Percentiles rank a stretch among this genome's conserved stretches.
These are phyloP conservation scores for Pisolithus tinctorius DNA, from an alignment of 768 basidiomycete species.

Conservation along the genomic window DNA sequence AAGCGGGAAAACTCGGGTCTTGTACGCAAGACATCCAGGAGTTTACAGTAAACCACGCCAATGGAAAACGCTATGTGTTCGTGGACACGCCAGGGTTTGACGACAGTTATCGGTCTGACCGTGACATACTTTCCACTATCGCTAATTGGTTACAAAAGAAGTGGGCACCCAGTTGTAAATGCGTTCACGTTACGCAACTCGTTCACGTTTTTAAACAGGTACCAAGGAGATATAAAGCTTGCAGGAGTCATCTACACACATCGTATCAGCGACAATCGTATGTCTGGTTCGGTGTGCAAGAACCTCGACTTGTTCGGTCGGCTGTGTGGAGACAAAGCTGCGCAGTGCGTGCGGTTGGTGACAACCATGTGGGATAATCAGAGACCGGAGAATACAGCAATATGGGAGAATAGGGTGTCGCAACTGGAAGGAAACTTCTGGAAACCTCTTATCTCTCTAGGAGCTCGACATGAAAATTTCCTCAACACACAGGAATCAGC, in stretches of 20 bases:
- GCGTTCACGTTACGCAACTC: neutral
- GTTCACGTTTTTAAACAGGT: neutral
- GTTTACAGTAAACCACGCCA: conserved; percentile 7
- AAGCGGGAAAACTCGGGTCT: neutral
- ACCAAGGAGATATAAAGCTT: conserved; percentile 8
- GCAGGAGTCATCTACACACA: conserved; percentile 30
- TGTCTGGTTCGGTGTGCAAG: conserved; percentile 23
- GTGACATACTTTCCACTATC: neutral
- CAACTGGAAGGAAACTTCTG: conserved; percentile 25
- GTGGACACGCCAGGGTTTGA: conserved; percentile 13
- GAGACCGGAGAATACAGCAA: conserved; percentile 3
- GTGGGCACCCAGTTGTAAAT: conserved; percentile 1
- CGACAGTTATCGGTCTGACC: neutral
- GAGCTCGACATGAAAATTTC: neutral
- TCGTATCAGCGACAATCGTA: conserved; percentile 29
- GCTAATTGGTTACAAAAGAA: conserved; percentile 1
- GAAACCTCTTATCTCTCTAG: neutral
- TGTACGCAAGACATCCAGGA: conserved; percentile 8
- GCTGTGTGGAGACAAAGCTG: conserved; percentile 27
- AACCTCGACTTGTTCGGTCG: conserved; percentile 29
- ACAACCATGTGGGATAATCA: conserved; percentile 35
- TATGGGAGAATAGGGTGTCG: conserved; percentile 11
- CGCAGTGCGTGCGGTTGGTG: conserved; percentile 28
- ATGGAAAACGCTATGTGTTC: conserved; percentile 10
- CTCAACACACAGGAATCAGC: neutral